Evolutionary conservation across 1,284 basidiomycete species (phyloP), one percentile per base, ranked within the genome.

Genomic region (Rhizoctonia solani): DNA sequence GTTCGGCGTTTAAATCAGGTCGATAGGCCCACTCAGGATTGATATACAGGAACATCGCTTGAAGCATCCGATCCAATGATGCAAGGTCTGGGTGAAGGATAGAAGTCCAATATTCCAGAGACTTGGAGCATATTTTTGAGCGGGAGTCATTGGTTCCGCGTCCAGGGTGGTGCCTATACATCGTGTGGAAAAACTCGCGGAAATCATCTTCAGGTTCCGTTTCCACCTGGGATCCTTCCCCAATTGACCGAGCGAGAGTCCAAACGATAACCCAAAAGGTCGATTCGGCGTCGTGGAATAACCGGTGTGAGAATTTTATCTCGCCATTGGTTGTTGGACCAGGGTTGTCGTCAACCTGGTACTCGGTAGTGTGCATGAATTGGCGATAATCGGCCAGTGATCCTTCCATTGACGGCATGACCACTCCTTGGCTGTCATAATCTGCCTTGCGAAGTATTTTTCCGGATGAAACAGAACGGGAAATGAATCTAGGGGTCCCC

Each of bases 201-300:
- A 54, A 23, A 13, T 27, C 2, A 6, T 16, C 37, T 30, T 53
- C 50, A n/a, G 29, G 16, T 4, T 34, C 4, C 11, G 32, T 34
- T 11, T 34, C 32, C 32, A 4, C 32, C 37, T 37, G 16, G 19
- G 32, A 54, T 19, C 23, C 32, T 34, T 27, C 37, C 14, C 8
- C 6, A 21, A 34, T 19, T 1, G 53, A 39, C n/a, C 53, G 32
- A 11, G 53, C 32, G 8, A 54, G 53, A 21, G n/a, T 21, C 53
- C 53, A 54, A 39, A 34, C 53, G 13, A 39, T 19, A 1, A 54
- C 53, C 53, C 53, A 54, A 23, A 54, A 54, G 0, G 53, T 54
- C 32, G 53, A 54, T 37, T 54, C 53, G 1, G 53, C 53, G 16
- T 54, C 53, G n/a, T 54, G 53, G 32, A 54, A 54, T 16, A 54